A percentile compares a stretch with the other conserved stretches of the same genome.
Conservation (phyloP, 768 basidiomycete species). For the Megacollybia marginata region DNA sequence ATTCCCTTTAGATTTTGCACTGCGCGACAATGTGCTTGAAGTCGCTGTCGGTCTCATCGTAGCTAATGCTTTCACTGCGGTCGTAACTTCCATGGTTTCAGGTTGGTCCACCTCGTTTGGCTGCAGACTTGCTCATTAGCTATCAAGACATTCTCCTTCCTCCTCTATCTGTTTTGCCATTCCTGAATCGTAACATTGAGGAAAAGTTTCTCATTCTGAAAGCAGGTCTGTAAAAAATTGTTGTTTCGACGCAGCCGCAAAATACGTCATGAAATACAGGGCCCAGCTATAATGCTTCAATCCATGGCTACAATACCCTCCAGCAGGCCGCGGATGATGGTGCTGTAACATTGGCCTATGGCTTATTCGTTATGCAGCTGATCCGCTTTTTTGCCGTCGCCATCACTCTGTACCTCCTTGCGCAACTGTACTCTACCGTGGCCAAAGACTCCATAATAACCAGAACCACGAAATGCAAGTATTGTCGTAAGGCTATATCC, state of each 20-base stretch:
- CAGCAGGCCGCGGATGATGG: constrained; percentile 36
- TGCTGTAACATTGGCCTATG: constrained; percentile 33
- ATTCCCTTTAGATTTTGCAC: constrained; percentile 15
- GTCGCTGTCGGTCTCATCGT: constrained; percentile 37
- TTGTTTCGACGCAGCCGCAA: no score
- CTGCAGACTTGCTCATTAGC: no score
- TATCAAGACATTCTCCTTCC: constrained; percentile 32
- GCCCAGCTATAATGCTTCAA: constrained; percentile 12
- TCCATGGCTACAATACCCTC: constrained; percentile 33
- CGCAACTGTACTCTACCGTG: constrained; percentile 26
- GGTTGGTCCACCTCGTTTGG: no score
- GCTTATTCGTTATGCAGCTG: constrained; percentile 29
- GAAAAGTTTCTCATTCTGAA: constrained; percentile 34
- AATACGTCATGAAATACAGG: constrained; percentile 11
- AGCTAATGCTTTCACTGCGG: constrained; percentile 31
- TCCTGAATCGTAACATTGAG: constrained; percentile 33
- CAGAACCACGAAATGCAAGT: constrained; percentile 29
- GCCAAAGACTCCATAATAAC: constrained; percentile 35
- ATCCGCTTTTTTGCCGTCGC: constrained; percentile 33
- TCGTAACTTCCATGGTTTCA: constrained; percentile 33
- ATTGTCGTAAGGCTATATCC: constrained; percentile 36
- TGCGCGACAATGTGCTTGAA: constrained; percentile 38
- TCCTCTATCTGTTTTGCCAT: constrained; percentile 33
- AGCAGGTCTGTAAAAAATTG: constrained; percentile 1
- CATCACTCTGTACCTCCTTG: constrained; percentile 28